These are phyloP conservation scores for Fusarium pseudonygamai DNA, from an alignment of 2,329 filamentous ascomycete species.

Conservation along the genomic window DNA sequence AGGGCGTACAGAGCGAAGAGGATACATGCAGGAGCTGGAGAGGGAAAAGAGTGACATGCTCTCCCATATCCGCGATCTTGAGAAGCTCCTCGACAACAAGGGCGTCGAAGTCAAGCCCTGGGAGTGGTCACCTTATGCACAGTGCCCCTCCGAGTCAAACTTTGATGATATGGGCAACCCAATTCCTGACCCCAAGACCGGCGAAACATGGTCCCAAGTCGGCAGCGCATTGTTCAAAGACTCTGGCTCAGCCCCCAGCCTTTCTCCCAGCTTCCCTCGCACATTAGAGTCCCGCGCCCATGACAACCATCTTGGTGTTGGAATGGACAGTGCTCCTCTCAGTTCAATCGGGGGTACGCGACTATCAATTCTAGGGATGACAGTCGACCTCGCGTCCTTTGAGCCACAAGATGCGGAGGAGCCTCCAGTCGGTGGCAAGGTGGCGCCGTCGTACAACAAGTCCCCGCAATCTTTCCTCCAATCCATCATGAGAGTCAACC, in stretches of 20 bases:
- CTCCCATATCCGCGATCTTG: slow-evolving; percentile 72
- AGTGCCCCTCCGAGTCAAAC: slow-evolving; percentile 39
- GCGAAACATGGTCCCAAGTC: slow-evolving; percentile 47
- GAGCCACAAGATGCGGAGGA: slow-evolving; percentile 73
- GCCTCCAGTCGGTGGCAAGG: slow-evolving; percentile 50
- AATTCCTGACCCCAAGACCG: slow-evolving; percentile 32
- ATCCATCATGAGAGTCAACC: slow-evolving; percentile 69
- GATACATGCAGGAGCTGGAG: slow-evolving; percentile 81
- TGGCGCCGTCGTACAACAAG: slow-evolving; percentile 69
- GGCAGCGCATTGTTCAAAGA: slow-evolving; percentile 51
- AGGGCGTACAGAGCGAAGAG: slow-evolving; percentile 79
- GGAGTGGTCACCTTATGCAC: slow-evolving; percentile 47
- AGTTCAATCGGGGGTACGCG: slow-evolving; percentile 80
- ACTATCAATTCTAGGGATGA: slow-evolving; percentile 81
- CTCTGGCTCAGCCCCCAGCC: slow-evolving; percentile 31
- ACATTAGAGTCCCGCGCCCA: slow-evolving; percentile 56
- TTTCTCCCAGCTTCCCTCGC: slow-evolving; percentile 45
- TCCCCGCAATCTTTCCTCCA: slow-evolving; percentile 77
- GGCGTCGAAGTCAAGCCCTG: slow-evolving; percentile 69
- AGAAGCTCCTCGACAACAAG: slow-evolving; percentile 69
- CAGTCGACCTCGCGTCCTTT: slow-evolving; percentile 81
- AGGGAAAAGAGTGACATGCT: slow-evolving; percentile 75
- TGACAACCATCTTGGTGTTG: slow-evolving; percentile 74
- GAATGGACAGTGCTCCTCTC: slow-evolving; percentile 69
- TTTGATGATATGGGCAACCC: slow-evolving; percentile 42